Evolutionary conservation across 2,329 filamentous ascomycete species (phyloP).

Genomic region (Byssothecium circinans): DNA sequence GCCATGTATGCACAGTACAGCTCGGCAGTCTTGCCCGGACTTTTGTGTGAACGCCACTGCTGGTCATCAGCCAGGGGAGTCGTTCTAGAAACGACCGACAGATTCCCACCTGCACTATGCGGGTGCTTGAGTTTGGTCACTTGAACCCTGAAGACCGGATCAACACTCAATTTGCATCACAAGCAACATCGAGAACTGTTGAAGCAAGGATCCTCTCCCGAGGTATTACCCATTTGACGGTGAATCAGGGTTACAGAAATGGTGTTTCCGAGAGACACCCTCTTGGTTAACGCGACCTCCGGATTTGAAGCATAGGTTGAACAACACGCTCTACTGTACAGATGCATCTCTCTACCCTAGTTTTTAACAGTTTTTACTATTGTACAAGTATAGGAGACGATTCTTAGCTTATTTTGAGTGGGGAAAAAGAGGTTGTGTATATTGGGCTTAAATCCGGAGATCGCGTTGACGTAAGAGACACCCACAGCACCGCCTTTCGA

Average conservation of each 20-base stretch:
- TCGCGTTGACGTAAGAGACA: background rate
- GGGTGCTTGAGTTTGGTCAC: background rate
- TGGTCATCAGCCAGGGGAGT: background rate
- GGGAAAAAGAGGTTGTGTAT: too few species aligned
- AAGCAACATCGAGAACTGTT: background rate
- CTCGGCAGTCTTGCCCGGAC: constrained; percentile 10
- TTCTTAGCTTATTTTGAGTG: too few species aligned
- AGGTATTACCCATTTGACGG: too few species aligned
- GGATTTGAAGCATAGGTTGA: too few species aligned
- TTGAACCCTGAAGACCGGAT: background rate
- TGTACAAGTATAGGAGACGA: too few species aligned
- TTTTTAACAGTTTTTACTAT: too few species aligned
- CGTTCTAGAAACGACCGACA: constrained; percentile 1
- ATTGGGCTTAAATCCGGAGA: too few species aligned
- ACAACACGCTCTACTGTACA: too few species aligned
- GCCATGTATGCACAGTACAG: constrained; percentile 2
- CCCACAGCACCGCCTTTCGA: background rate
- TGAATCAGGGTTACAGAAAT: too few species aligned
- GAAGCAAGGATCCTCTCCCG: background rate
- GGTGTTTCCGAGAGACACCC: too few species aligned
- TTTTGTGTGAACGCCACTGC: background rate
- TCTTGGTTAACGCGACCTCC: too few species aligned
- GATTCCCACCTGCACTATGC: background rate
- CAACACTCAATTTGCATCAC: background rate
- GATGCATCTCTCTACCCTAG: too few species aligned